Percentiles rank a stretch among this genome's conserved stretches.
phyloP scores from a whole-genome alignment of 805 yeast species.

The Pichia heedii region DNA sequence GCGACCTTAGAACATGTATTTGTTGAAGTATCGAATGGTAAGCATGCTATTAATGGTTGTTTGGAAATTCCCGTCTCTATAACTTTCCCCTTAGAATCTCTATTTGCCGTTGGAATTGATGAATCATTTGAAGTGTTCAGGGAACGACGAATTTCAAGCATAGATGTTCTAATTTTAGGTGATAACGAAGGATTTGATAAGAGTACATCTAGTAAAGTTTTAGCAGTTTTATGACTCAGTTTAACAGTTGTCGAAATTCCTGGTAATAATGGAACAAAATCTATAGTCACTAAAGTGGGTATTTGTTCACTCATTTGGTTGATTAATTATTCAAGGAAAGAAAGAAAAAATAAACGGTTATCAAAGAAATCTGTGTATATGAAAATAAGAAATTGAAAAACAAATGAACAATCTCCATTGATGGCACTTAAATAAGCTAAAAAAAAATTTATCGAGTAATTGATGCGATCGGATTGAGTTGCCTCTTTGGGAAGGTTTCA shows the following conservation, averaged over 20 bases:
- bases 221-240: neutral
- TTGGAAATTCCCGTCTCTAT: neutral
- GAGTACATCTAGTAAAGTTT: neutral
- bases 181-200: neutral
- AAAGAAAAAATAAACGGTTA: too few relatives aligned
- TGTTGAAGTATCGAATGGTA: slow-evolving; percentile 10
- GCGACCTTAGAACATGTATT: slow-evolving; percentile 25
- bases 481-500: neutral
- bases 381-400: neutral
- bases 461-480: neutral
- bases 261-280: neutral
- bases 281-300: neutral
- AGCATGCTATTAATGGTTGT: slow-evolving; percentile 18
- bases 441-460: neutral
- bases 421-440: too few relatives aligned
- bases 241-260: neutral
- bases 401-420: too few relatives aligned
- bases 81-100: too few relatives aligned
- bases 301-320: neutral
- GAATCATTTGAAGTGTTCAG: neutral
- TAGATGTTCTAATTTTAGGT: neutral
- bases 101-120: too few relatives aligned
- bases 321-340: too few relatives aligned
- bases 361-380: too few relatives aligned
- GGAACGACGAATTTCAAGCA: neutral